Conservation (phyloP, 2,329 filamentous ascomycete species). For the Monosporascus sp. region DNA sequence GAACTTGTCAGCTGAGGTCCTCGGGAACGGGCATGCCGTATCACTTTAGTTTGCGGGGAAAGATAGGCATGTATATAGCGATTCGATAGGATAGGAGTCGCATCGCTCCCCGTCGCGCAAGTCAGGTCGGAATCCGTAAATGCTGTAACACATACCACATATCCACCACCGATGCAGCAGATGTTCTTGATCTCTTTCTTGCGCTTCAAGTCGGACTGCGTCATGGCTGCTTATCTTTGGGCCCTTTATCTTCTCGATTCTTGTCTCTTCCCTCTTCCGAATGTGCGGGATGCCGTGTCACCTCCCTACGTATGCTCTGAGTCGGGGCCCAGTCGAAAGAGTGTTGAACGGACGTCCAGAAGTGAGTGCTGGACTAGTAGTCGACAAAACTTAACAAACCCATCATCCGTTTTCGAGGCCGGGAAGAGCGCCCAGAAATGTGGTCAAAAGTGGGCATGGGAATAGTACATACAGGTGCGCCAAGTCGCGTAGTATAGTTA, state of each 20-base stretch:
- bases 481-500: neutral
- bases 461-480: neutral
- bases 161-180: conserved; percentile 3
- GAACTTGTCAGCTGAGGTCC: too few relatives aligned
- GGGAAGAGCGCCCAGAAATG: neutral
- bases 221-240: neutral
- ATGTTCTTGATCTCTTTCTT: conserved; percentile 2
- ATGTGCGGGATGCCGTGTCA: neutral
- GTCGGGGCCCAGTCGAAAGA: neutral
- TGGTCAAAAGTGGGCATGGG: neutral
- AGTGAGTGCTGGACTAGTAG: neutral
- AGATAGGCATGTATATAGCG: neutral
- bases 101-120: neutral
- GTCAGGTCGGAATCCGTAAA: neutral
- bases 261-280: too few relatives aligned
- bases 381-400: neutral
- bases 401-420: neutral
- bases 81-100: neutral
- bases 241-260: too few relatives aligned
- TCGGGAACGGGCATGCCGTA: too few relatives aligned
- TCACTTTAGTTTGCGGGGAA: neutral
- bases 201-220: neutral
- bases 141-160: neutral
- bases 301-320: neutral
- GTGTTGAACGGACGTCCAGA: neutral